Evolutionary conservation across 2,329 filamentous ascomycete genomes (phyloP), one percentile per base, ranked within the genome.

Genomic region (Aspergillus sp.): DNA sequence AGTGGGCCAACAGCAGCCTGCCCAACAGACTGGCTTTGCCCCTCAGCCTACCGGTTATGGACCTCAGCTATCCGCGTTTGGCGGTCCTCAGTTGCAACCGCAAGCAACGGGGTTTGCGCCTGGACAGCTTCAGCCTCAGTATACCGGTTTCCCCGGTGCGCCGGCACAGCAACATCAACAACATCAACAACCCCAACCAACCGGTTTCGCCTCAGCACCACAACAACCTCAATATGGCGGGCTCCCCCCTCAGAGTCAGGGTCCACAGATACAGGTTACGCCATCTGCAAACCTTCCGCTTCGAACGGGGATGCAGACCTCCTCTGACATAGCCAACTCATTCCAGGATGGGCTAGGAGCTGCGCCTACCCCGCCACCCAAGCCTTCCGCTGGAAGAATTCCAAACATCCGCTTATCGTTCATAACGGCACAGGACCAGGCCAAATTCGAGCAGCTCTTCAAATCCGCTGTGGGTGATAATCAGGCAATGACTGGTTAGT

Each of bases 391-490:
- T 12, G 87, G 84, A 66, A 95, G 90, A 78, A 97, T 99, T 56
- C 95, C 95, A 27, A 98, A 90, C 72, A 96, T 98, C 64, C 85
- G 95, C 50, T 79, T 99, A 60, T 96, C 93, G 3, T 99, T 99
- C 74, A 96, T 99, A 70, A 97, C 93, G 3, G 93, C 91, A 25
- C 87, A 89, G 69, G 95, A 99, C 72, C 95, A 99, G 76, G 85
- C 91, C 69, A 97, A 96, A 78, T 99, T 99, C 68, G 95, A 99
- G 80, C 95, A 95, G 57, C 79, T 99, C 43, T 99, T 99, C 82
- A 97, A 95, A 78, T 96, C 93, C 55, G 93, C 95, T 14, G 91
- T 93, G 37, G 91, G 92, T 35, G 88, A 92, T 64, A 85, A 84
- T 58, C 88, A 93, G 68, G 90, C 93, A 54, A 86, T 99, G 81